Evolutionary conservation across 768 basidiomycete genomes (phyloP).

Genomic region (Termitomyces sp.): DNA sequence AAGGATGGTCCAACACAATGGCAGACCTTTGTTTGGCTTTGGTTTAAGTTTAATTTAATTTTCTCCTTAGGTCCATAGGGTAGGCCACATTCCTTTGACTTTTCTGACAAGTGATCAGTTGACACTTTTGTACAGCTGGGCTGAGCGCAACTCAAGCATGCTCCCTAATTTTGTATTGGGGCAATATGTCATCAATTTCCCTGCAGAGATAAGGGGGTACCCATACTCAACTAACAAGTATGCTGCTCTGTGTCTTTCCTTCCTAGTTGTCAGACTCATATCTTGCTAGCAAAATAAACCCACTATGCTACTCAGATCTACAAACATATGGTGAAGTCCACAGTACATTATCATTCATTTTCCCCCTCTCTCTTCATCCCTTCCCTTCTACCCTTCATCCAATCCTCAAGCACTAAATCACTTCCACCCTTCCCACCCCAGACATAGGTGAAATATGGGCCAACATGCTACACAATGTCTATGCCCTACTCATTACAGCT

Average conservation of each 20-base stretch:
- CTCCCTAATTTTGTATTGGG: conserved; percentile 40
- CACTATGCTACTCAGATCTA: conserved; percentile 36
- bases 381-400: too few relatives aligned
- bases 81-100: conserved; percentile 8
- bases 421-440: background rate
- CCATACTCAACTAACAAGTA: conserved; percentile 50
- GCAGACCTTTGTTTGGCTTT: too few relatives aligned
- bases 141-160: conserved; percentile 33
- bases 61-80: too few relatives aligned
- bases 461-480: conserved; percentile 36
- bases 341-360: conserved; percentile 19
- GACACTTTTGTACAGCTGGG: conserved; percentile 25
- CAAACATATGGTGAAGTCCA: conserved; percentile 37
- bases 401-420: background rate
- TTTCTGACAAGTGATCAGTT: background rate
- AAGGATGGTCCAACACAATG: conserved; percentile 46
- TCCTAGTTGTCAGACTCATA: background rate
- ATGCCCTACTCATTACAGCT: conserved; percentile 28
- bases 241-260: conserved; percentile 9
- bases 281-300: conserved; percentile 29
- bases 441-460: conserved; percentile 52
- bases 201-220: conserved; percentile 48
- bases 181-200: conserved; percentile 45
- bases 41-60: too few relatives aligned
- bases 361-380: background rate